Evolutionary conservation across 2,329 filamentous ascomycete genomes (phyloP).

Genomic region (Erysiphe pulchra): DNA sequence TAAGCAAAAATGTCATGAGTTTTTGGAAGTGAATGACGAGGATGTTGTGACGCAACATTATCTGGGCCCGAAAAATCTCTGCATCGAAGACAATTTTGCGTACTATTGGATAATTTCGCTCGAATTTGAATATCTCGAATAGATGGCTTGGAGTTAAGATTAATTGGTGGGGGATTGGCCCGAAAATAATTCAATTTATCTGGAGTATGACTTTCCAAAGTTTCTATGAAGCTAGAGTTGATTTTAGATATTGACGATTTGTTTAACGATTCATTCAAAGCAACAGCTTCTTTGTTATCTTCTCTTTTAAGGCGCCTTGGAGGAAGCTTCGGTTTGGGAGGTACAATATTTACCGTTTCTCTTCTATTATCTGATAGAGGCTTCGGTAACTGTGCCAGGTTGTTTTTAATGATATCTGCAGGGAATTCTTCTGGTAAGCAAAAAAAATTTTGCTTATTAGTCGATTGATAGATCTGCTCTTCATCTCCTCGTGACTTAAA

Average conservation of each 20-base stretch:
- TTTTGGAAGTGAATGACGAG: conserved; percentile 41
- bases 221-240: conserved; percentile 65
- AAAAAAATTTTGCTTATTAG: neutral
- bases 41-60: conserved; percentile 49
- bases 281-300: conserved; percentile 2
- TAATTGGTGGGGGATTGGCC: conserved; percentile 9
- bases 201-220: conserved; percentile 15
- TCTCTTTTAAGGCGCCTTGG: conserved; percentile 3
- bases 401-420: neutral
- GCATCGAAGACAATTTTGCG: conserved; percentile 40
- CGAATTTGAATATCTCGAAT: conserved; percentile 23
- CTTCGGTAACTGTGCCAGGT: neutral
- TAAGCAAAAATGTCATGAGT: conserved; percentile 35
- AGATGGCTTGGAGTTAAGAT: conserved; percentile 11
- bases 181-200: conserved; percentile 33
- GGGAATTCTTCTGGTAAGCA: neutral
- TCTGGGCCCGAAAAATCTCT: conserved; percentile 74
- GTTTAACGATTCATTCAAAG: conserved; percentile 16
- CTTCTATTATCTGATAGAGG: neutral
- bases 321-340: conserved; percentile 22
- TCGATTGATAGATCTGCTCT: neutral
- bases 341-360: neutral
- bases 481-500: conserved; percentile 24
- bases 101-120: conserved; percentile 11
- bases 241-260: conserved; percentile 78